Evolutionary conservation across 805 yeast species (phyloP).

Genomic region (Candida qinlingensis): DNA sequence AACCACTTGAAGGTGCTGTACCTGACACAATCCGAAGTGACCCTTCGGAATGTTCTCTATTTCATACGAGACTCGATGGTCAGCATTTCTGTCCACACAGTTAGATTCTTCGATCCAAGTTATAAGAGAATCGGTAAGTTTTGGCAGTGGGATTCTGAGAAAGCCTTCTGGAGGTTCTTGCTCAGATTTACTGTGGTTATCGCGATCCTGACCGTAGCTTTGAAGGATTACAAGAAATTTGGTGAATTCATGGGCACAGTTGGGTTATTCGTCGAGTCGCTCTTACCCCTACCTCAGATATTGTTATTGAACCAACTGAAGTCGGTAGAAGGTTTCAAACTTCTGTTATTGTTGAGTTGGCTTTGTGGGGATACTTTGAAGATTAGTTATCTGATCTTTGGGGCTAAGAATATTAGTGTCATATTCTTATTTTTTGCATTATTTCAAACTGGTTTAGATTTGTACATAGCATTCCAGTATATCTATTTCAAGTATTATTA

Average conservation of each 20-base stretch:
- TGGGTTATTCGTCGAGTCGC: conserved; percentile 68
- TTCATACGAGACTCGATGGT: conserved; percentile 10
- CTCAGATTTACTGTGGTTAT: conserved; percentile 18
- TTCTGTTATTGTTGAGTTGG: conserved; percentile 76
- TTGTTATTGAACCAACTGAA: conserved; percentile 60
- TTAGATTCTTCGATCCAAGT: conserved; percentile 66
- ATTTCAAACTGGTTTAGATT: conserved; percentile 72
- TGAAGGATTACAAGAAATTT: conserved; percentile 33
- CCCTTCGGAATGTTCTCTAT: conserved; percentile 8
- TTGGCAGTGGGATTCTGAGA: conserved; percentile 81
- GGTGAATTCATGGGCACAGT: conserved; percentile 51
- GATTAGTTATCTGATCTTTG: conserved; percentile 66
- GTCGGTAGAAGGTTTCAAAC: conserved; percentile 73
- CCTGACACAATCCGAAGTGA: conserved; percentile 1
- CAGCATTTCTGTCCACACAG: conserved; percentile 30
- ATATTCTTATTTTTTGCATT: conserved; percentile 66
- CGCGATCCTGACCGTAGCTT: conserved; percentile 32
- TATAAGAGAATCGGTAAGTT: conserved; percentile 60
- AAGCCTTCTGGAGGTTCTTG: conserved; percentile 59
- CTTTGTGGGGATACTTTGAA: conserved; percentile 83
- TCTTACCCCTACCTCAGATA: conserved; percentile 74
- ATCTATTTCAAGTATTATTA: conserved; percentile 50
- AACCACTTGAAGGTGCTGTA: conserved; percentile 3
- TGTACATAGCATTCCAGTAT: conserved; percentile 68
- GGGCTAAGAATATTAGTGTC: conserved; percentile 62